Base-by-base conservation (phyloP, 2,329 filamentous ascomycete species). In the Pseudogymnoascus sp. region DNA sequence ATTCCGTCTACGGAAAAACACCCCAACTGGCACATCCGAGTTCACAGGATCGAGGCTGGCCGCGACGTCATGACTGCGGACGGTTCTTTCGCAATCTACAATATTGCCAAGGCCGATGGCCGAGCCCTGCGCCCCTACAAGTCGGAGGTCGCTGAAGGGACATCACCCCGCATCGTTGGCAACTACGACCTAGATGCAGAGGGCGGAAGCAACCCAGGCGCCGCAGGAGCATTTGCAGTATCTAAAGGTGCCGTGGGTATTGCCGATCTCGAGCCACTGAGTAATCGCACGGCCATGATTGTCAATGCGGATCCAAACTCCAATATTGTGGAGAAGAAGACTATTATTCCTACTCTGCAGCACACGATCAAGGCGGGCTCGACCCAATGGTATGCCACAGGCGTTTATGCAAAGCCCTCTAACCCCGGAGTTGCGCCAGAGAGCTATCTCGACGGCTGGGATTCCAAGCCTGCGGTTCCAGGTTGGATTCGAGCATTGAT, bases 291-390 rank as follows among this genome's bases (percentile, higher is more conserved):
- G 63, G 89, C 89, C 2, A 86, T 83, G 72, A 79, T 91, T 25
- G 84, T 92, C 60, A 86, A 91, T 64, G 88, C 89, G 10, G 90
- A 93, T 73, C 89, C 90, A 6, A 92, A 93, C 76, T 89, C 87
- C 60, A 93, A 93, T 75, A 76, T 93, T 36, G 80, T 92, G 2
- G 86, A 91, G 76, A 85, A 86, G 65, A 79, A 90, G 65, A 91
- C 88, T 3, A 81, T 89, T 45, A 83, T 93, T 69, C 90, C 90
- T 23, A 87, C 87, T 31, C 75, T 93, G 70, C 83, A 86, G 71
- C 80, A 83, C 67, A 85, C 84, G 25, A 73, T 92, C 37, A 77
- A 77, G 62, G 78, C 79, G 51, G 87, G 83, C 0, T 78, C 84
- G 69, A 81, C 79, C 28, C 80, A 78, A 39, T 90, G 87, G 87